Conservation (phyloP, 2,329 filamentous ascomycete genomes). For the Apiospora koreana region DNA sequence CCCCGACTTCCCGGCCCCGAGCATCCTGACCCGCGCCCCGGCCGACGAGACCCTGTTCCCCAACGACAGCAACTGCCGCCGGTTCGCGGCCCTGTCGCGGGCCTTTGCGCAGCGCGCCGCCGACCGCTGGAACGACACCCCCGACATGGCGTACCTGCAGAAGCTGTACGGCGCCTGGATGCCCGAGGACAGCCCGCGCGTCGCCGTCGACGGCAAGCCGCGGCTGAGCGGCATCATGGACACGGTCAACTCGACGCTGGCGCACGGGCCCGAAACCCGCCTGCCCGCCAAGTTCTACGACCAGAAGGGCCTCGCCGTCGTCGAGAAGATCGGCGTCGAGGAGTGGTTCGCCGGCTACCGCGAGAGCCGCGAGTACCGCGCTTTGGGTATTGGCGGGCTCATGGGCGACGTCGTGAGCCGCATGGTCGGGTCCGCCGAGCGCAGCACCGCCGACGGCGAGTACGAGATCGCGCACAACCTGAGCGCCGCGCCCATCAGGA, state of each 20-base stretch:
- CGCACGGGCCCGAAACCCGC: conserved; percentile 77
- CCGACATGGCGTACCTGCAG: conserved; percentile 84
- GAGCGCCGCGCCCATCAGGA: conserved; percentile 31
- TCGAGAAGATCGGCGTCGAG: conserved; percentile 77
- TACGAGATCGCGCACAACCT: conserved; percentile 44
- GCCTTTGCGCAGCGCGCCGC: conserved; percentile 74
- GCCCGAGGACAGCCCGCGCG: conserved; percentile 65
- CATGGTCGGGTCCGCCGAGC: conserved; percentile 69
- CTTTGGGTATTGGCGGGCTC: conserved; percentile 80
- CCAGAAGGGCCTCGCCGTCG: conserved; percentile 64
- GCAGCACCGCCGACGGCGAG: conserved; percentile 53
- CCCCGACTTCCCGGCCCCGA: conserved; percentile 56
- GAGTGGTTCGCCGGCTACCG: conserved; percentile 92
- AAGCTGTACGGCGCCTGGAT: conserved; percentile 82
- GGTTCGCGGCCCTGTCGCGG: conserved; percentile 68
- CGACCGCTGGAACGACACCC: conserved; percentile 71
- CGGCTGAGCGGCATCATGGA: conserved; percentile 91
- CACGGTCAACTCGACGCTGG: conserved; percentile 84
- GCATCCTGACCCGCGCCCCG: conserved; percentile 64
- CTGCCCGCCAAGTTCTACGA: conserved; percentile 90
- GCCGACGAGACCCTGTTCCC: conserved; percentile 79
- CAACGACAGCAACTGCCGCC: conserved; percentile 73
- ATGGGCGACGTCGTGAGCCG: conserved; percentile 80
- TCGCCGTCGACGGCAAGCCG: conserved; percentile 83
- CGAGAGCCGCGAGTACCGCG: conserved; percentile 85